Evolutionary conservation across 805 yeast species (phyloP), one percentile per base, ranked within the genome.

Genomic region (Candida silvicultrix): DNA sequence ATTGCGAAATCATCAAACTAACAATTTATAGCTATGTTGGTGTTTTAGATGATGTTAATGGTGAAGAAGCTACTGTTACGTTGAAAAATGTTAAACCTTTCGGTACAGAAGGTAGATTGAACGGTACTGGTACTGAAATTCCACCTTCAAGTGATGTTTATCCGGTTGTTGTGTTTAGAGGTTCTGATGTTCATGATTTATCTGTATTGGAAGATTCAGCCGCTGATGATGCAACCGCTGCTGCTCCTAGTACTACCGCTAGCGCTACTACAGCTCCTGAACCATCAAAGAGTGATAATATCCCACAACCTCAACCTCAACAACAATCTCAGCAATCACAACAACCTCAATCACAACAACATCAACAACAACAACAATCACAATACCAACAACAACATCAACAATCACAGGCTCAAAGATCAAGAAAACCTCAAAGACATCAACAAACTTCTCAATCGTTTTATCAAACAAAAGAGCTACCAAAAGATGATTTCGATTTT

Each of bases 51-150:
- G 83, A 80, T 54, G 88, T 94, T 58, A 89, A 89, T 64, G 94
- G 96, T 25, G 90, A 87, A 48, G 85, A 85, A 49, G 87, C 96
- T 53, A 89, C 97, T 2, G 94, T 92, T 43, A 83, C 97, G 6
- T 74, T 92, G 58, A 75, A 76, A 41, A 73, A 81, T 45, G 98
- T 92, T 42, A 75, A 88, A 50, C 81, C 89, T 43, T 83, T 83
- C 54, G 99, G 98, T 45, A 86, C 97, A 19, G 98, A 92, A 65
- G 97, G 96, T 28, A 78, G 98, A 58, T 73, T 84, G 54, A 67
- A 70, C 14, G 89, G 85, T 62, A 83, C 86, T 3, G 69, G 74
- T 15, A 73, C 77, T 51, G 95, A 88, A 63, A 81, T 89, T 37
- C 75, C 79, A 46, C 84, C 95, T 7, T 82, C 87, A 18, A 66